A percentile compares a stretch with the other conserved stretches of the same genome.
These are phyloP conservation scores for Chrysoporthe austroafricana DNA, from an alignment of 2,329 filamentous ascomycete genomes.

Conservation along the genomic window DNA sequence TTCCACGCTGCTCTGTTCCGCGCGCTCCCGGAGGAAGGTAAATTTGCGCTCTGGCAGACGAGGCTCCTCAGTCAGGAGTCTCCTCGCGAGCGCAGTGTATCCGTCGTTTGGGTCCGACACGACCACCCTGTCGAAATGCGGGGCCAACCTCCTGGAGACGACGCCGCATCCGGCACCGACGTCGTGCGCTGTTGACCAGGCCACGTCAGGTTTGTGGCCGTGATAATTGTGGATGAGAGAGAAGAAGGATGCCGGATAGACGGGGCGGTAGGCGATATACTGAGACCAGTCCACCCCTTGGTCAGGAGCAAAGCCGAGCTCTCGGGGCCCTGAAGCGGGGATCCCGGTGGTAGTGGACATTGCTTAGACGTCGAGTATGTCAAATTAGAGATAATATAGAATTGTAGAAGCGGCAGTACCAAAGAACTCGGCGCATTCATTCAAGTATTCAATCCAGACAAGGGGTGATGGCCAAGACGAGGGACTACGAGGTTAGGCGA, in stretches of 20 bases:
- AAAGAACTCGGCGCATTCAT: neutral
- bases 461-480: neutral
- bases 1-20: conserved; percentile 33
- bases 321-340: neutral
- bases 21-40: conserved; percentile 34
- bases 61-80: conserved; percentile 30
- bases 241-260: conserved; percentile 31
- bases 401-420: neutral
- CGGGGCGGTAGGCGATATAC: conserved; percentile 29
- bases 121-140: conserved; percentile 29
- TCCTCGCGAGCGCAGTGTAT: conserved; percentile 30
- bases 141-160: conserved; percentile 29
- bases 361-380: neutral
- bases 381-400: neutral
- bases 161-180: conserved; percentile 30
- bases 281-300: conserved; percentile 30
- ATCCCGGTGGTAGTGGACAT: neutral
- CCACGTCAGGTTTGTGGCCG: conserved; percentile 12
- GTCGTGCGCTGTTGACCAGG: conserved; percentile 30
- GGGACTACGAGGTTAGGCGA: neutral
- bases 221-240: conserved; percentile 31
- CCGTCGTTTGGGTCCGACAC: conserved; percentile 37
- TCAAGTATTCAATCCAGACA: neutral
- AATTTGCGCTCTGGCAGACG: conserved; percentile 31
- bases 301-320: conserved; percentile 23